Evolutionary conservation across 2,329 filamentous ascomycete genomes (phyloP).

Genomic region (Grosmannia huntii): DNA sequence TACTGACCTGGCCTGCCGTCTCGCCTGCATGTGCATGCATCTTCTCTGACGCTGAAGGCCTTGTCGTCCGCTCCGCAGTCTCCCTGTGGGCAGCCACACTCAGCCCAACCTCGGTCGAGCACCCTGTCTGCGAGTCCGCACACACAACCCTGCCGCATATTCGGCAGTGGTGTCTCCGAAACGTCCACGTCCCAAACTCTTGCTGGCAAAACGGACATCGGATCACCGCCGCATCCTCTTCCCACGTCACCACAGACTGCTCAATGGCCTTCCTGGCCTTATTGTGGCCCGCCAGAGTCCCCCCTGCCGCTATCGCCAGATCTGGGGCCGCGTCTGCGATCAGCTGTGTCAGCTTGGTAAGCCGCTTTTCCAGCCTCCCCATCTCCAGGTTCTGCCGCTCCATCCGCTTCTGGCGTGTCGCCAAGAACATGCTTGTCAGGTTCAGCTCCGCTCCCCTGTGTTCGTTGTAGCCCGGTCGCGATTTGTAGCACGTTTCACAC

Average conservation of each 20-base stretch:
- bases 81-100: constrained; percentile 51
- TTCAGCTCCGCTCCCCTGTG: constrained; percentile 60
- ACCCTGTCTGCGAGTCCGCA: constrained; percentile 70
- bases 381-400: constrained; percentile 81
- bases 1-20: constrained; percentile 36
- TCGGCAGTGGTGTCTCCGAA: constrained; percentile 86
- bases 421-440: constrained; percentile 57
- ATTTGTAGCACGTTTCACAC: constrained; percentile 99
- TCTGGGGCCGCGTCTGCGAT: constrained; percentile 51
- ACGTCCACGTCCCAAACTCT: constrained; percentile 86
- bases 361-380: constrained; percentile 76
- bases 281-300: constrained; percentile 49
- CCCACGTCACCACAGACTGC: constrained; percentile 88
- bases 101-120: constrained; percentile 72
- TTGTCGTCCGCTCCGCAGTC: background rate
- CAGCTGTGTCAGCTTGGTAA: constrained; percentile 80
- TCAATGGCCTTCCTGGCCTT: constrained; percentile 71
- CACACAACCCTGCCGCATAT: constrained; percentile 91
- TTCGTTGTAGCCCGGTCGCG: constrained; percentile 88
- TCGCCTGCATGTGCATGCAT: constrained; percentile 5
- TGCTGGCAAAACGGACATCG: constrained; percentile 93
- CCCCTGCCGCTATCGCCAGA: constrained; percentile 14
- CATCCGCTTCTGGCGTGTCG: constrained; percentile 61
- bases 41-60: constrained; percentile 17
- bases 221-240: constrained; percentile 70